Percentiles rank a stretch among this genome's conserved stretches.
Evolutionary conservation across 306 rosid genomes (phyloP).

Genomic region (Luffa acutangula): DNA sequence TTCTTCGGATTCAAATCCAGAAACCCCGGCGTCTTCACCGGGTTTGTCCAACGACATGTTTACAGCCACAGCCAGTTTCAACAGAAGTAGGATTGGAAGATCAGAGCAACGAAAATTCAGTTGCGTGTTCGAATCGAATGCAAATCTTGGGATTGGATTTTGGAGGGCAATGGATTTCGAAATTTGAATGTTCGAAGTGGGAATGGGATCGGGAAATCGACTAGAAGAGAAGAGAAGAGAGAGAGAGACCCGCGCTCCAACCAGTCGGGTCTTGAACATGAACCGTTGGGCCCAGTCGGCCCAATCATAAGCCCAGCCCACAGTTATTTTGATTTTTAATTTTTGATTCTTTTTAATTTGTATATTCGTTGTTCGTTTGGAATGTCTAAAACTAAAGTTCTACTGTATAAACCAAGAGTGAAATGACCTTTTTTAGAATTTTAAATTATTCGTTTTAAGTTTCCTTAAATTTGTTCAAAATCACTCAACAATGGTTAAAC

Average conservation of each 20-base stretch:
- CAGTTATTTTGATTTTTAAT: background rate
- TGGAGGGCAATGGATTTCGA: conserved; percentile 29
- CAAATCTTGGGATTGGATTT: conserved; percentile 6
- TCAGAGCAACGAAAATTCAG: background rate
- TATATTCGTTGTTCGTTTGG: background rate
- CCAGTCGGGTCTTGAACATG: background rate
- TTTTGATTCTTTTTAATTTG: background rate
- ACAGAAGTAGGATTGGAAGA: conserved; percentile 4
- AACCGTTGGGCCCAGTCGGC: background rate
- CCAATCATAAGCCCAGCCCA: background rate
- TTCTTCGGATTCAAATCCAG: conserved; percentile 15
- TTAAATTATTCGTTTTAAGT: background rate
- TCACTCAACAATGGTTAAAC: too few relatives aligned
- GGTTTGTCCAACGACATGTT: conserved; percentile 22
- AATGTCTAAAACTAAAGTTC: background rate
- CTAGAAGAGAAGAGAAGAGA: background rate
- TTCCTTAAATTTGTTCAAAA: background rate
- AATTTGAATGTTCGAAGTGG: conserved; percentile 7
- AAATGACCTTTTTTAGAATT: too few relatives aligned
- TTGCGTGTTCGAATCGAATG: background rate
- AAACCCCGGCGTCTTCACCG: conserved; percentile 15
- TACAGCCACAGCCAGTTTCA: conserved; percentile 1
- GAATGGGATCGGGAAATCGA: background rate
- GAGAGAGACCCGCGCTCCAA: background rate
- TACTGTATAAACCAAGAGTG: too few relatives aligned